A percentile compares a stretch with the other conserved stretches of the same genome.
phyloP scores from a whole-genome alignment of 2,329 filamentous ascomycete genomes.

The Penicillium nordicum region DNA sequence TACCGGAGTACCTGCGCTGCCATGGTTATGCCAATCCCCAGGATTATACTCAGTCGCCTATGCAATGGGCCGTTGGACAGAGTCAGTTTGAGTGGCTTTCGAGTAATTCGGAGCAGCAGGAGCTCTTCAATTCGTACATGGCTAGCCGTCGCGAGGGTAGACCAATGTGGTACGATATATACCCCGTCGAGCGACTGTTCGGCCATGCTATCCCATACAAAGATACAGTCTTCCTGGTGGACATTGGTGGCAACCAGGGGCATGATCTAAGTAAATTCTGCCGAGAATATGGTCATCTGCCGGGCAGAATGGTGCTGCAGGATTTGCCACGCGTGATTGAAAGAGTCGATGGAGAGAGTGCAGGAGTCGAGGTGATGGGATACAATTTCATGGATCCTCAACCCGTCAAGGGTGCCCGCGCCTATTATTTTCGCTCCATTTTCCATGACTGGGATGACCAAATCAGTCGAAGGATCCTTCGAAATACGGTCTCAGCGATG shows the following conservation, averaged over 20 bases:
- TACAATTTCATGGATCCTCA: slow-evolving; percentile 36
- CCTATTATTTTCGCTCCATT: slow-evolving; percentile 39
- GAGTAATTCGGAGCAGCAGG: slow-evolving; percentile 24
- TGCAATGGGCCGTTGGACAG: slow-evolving; percentile 33
- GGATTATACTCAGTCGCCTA: slow-evolving; percentile 29
- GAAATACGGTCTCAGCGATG: slow-evolving; percentile 34
- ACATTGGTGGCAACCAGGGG: slow-evolving; percentile 44
- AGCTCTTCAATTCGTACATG: slow-evolving; percentile 36
- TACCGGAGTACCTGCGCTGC: slow-evolving; percentile 31
- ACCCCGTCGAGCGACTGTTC: slow-evolving; percentile 26
- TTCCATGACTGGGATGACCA: slow-evolving; percentile 40
- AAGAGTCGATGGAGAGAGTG: slow-evolving; percentile 1
- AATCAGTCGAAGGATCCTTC: slow-evolving; percentile 32
- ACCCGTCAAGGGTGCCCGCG: slow-evolving; percentile 32
- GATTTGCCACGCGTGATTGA: slow-evolving; percentile 36
- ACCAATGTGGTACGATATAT: slow-evolving; percentile 33
- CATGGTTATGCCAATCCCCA: slow-evolving; percentile 27
- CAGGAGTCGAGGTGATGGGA: slow-evolving; percentile 30
- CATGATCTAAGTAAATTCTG: slow-evolving; percentile 37
- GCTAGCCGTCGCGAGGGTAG: slow-evolving; percentile 30
- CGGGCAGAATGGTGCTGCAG: slow-evolving; percentile 39
- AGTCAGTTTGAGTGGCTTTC: slow-evolving; percentile 36
- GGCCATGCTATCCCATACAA: slow-evolving; percentile 22
- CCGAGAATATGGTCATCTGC: slow-evolving; percentile 30
- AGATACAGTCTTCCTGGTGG: slow-evolving; percentile 38